Base-by-base conservation (phyloP, 2,329 filamentous ascomycete genomes). In the Xylaria arbuscula region DNA sequence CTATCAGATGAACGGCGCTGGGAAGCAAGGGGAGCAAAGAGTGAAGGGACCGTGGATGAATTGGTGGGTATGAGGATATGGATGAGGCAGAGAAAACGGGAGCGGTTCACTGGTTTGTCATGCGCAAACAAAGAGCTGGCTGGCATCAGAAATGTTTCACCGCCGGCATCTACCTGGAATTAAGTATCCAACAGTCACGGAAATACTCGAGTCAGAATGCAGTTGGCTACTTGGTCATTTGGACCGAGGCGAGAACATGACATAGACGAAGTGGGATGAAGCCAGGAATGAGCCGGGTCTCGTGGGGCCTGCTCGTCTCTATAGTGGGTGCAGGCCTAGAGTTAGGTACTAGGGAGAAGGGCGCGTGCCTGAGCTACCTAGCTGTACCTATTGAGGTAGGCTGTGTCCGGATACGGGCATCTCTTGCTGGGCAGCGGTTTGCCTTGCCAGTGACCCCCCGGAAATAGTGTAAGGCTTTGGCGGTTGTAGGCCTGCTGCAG, bases 61-160 rank as follows among this genome's bases (percentile, higher is more conserved):
- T 19, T 13, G 19, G 34, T 51, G 22, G n/a, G 22, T 38, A 22
- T 17, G 36, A 28, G 28, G 17, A n/a, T n/a, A n/a, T n/a, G n/a
- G n/a, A 45, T 45, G 40, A 45, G 40, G 40, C 17, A 45, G 19
- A 19, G 51, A 17, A 34, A 51, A 13, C 24, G 50, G 28, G 15
- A 53, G 10, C 36, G 59, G 63, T 67, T 58, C 54, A 67, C 38
- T 32, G 24, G 56, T 32, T 32, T 32, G 38, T 10, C 9, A 38
- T 28, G 54, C 34, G 45, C 51, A 48, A 32, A 67, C 59, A 67
- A 67, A 59, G 60, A 67, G 47, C 54, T 57, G 59, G 22, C 19
- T n/a, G 40, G 38, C 48, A 64, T 55, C 19, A 13, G 47, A 28
- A 58, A 55, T 53, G 59, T 59, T 64, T 59, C 54, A 50, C 47